A percentile compares a stretch with the other conserved stretches of the same genome.
Evolutionary conservation across 768 basidiomycete species (phyloP).

Genomic region (Psilocybe cyanescens): DNA sequence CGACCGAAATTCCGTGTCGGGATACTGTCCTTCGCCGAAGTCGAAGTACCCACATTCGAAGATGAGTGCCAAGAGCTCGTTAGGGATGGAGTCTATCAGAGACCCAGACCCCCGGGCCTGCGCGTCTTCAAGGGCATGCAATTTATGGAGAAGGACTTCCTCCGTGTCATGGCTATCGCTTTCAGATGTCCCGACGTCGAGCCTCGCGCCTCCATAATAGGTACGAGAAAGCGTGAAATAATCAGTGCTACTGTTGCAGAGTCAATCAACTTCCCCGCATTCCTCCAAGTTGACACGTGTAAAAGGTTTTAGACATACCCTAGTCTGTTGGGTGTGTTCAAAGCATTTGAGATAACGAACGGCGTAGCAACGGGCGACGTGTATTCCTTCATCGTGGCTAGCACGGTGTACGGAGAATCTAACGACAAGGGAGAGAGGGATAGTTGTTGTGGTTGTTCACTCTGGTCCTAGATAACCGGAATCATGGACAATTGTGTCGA

Average conservation of each 20-base stretch:
- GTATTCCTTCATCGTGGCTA: conserved; percentile 16
- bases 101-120: neutral
- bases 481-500: neutral
- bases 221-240: conserved; percentile 19
- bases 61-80: conserved; percentile 32
- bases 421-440: neutral
- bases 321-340: conserved; percentile 19
- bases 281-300: conserved; percentile 5
- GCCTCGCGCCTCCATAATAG: neutral
- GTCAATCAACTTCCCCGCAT: neutral
- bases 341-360: conserved; percentile 20
- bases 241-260: conserved; percentile 9
- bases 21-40: conserved; percentile 7
- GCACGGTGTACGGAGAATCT: neutral
- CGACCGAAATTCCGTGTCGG: conserved; percentile 23
- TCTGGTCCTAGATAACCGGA: neutral
- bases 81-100: conserved; percentile 30
- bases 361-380: conserved; percentile 17
- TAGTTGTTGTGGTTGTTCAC: neutral
- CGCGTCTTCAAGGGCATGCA: neutral
- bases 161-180: neutral
- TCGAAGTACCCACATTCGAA: conserved; percentile 30
- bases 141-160: conserved; percentile 4
- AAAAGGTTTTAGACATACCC: conserved; percentile 14
- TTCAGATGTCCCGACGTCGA: neutral